phyloP scores from a whole-genome alignment of 192 early-diverging fungal species.

The Linnemannia hyalina region DNA sequence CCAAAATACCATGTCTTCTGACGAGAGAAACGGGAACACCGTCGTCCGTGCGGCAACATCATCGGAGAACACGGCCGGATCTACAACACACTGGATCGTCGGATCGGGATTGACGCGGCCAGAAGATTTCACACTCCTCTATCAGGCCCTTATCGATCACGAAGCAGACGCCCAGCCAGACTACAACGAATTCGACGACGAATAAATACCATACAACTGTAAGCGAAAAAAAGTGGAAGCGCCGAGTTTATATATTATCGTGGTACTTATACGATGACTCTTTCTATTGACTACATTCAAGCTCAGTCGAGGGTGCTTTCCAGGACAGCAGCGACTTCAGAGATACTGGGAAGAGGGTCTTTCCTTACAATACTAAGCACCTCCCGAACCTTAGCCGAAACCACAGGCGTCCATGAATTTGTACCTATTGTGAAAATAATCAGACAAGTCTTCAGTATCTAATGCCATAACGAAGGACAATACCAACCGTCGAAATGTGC shows the following conservation, averaged over 20 bases:
- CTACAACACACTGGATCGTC: constrained; percentile 34
- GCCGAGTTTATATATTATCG: no score
- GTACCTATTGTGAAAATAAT: constrained; percentile 24
- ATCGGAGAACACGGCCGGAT: background rate
- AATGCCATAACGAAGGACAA: background rate
- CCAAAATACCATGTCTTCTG: background rate
- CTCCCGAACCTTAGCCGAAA: constrained; percentile 26
- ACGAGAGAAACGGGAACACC: background rate
- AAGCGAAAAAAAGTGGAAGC: background rate
- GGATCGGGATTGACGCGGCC: constrained; percentile 42
- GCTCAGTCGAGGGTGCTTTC: background rate
- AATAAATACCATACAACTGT: background rate
- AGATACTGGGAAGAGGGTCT: constrained; percentile 65
- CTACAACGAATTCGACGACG: background rate
- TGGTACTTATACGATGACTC: no score
- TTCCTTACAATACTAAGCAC: constrained; percentile 18
- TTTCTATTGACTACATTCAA: background rate
- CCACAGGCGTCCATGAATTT: background rate
- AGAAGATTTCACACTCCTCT: constrained; percentile 32
- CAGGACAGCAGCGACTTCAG: constrained; percentile 50
- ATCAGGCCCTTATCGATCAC: constrained; percentile 23
- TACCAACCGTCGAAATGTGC: background rate
- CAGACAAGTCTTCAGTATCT: background rate
- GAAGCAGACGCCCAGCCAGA: constrained; percentile 4
- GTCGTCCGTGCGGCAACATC: background rate